Base-by-base conservation (phyloP, 2,329 filamentous ascomycete genomes). In the Emmonsia crescens region DNA sequence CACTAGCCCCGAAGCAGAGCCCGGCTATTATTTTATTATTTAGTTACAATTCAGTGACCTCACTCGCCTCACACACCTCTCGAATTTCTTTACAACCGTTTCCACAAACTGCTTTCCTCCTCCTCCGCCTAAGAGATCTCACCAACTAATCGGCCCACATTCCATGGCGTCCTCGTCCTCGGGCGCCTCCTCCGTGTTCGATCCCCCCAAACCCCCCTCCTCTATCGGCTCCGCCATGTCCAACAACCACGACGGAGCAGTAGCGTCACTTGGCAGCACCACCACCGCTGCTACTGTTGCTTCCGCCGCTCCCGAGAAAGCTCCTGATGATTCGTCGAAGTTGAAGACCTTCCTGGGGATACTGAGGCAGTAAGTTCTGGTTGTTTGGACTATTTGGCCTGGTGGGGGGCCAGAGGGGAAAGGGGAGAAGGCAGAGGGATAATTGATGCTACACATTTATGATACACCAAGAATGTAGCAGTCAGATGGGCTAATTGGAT, bases 301-400 rank as follows among this genome's bases (percentile, higher is more conserved):
- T 24, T 44, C 63, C n/a, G 49, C 60, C 27, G 64, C 71, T 46
- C 70, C 73, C 38, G 83, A 86, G 71, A 85, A 85, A 74, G 75
- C 78, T 19, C 80, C 82, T 66, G 91, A 89, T 77, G 92, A 97
- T 63, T 86, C 85, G 67, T 93, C 89, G 67, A 96, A 96, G 81
- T 80, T 97, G 71, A 89, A 86, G 77, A 95, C 90, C 1, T 96
- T 97, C 71, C 76, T 96, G 64, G 85, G 86, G 60, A 96, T 96
- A 68, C 77, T 97, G 71, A 87, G 88, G 77, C 96, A 89, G 91
- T 96, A 82, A 78, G 85, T 75, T 44, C 48, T 38, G 57, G 16
- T 46, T 33, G 42, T 21, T 29, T 31, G 24, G 24, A 9, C 14
- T 44, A 16, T 24, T 46, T 38, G 12, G n/a, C 21, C 31, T 24